Percentiles rank a stretch among this genome's conserved stretches.
Evolutionary conservation across 148 eudicot genomes (phyloP).

Genomic region (Bassia scoparia): DNA sequence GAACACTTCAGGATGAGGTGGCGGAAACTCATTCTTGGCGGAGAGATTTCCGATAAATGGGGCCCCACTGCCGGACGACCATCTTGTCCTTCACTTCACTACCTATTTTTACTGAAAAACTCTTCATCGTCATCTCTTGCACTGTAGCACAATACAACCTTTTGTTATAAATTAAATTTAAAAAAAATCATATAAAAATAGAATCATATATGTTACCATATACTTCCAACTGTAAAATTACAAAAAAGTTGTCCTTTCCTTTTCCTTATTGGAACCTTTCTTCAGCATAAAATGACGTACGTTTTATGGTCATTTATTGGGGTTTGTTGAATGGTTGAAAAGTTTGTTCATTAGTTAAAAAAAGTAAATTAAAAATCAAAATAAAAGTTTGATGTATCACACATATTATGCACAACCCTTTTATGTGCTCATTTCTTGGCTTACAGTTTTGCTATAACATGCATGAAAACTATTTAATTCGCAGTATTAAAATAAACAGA

Average conservation of each 20-base stretch:
- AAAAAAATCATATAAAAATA: too few species aligned
- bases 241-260: neutral
- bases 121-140: slow-evolving; percentile 41
- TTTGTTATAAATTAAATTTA: too few species aligned
- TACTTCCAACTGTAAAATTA: neutral
- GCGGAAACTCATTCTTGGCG: slow-evolving; percentile 62
- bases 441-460: neutral
- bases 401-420: slow-evolving; percentile 1
- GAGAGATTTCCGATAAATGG: slow-evolving; percentile 58
- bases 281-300: neutral
- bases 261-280: neutral
- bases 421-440: slow-evolving; percentile 6
- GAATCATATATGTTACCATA: neutral
- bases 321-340: too few species aligned
- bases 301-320: neutral
- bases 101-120: slow-evolving; percentile 58
- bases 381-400: slow-evolving; percentile 16
- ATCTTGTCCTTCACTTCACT: slow-evolving; percentile 55
- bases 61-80: slow-evolving; percentile 79
- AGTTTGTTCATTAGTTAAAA: too few species aligned
- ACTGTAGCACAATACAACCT: neutral
- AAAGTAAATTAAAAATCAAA: neutral
- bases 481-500: too few species aligned
- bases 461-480: too few species aligned
- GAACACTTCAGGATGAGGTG: slow-evolving; percentile 44